Evolutionary conservation across 2,329 filamentous ascomycete species (phyloP), one percentile per base, ranked within the genome.

Genomic region (Anthostomella pinea): DNA sequence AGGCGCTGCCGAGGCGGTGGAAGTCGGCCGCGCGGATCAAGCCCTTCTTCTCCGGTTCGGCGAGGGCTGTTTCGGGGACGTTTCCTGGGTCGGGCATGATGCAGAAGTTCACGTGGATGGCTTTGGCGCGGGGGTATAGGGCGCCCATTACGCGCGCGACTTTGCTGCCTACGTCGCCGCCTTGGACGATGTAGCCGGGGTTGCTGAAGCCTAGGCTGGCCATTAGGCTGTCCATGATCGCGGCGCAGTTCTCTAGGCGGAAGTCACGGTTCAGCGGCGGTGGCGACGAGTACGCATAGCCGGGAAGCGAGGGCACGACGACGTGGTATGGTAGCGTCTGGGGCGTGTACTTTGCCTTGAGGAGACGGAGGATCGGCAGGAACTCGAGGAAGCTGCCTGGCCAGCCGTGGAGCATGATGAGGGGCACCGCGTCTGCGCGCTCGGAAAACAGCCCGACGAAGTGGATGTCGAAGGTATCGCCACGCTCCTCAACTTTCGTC

Each of bases 381-480:
- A 80, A 81, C 43, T 81, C 78, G 1, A 73, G 52, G 40, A 78
- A 73, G 1, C 62, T 68, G 42, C 63, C 59, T 2, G 75, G 75
- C 73, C 73, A 79, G 29, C 76, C 77, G 43, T 79, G 75, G n/a
- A 73, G 51, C 8, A 76, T 60, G 3, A 68, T 46, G 8, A 79
- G 45, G 0, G 77, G 75, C 1, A 72, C 61, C 0, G 76, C 77
- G 41, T 71, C 64, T 2, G 55, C 26, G 13, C 66, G 69, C 24
- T 63, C 46, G 0, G 75, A 79, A 54, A 79, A 80, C 0, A 80
- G 58, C 0, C 67, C 75, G 1, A 65, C 53, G 48, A 80, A 80
- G 48, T 79, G 75, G 25, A 79, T 59, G 4, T 63, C 52, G 37
- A 69, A 61, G 1, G 46, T 49, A 8, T 52, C 46, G 7, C 46